Conservation (phyloP, 148 eudicot species). For the Vaccinium darrowii region DNA sequence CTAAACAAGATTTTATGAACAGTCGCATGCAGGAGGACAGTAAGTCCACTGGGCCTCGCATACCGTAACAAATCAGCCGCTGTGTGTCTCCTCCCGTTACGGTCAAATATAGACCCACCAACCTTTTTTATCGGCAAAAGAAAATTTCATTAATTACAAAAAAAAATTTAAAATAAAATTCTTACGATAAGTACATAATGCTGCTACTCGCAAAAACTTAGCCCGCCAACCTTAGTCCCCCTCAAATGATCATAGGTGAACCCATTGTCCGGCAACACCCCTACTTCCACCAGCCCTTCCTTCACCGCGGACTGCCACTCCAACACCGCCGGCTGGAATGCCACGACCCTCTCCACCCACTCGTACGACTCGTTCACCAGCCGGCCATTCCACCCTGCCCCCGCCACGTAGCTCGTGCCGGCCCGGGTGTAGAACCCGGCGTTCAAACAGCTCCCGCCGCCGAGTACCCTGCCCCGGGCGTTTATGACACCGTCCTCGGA, state of each 20-base stretch:
- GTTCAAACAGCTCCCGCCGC: conserved; percentile 82
- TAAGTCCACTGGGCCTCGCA: conserved; percentile 53
- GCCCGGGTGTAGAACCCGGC: conserved; percentile 94
- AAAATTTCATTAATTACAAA: not conserved
- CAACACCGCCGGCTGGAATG: conserved; percentile 62
- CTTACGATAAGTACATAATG: too few species aligned
- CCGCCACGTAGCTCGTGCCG: conserved; percentile 31
- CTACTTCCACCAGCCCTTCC: conserved; percentile 61
- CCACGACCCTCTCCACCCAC: conserved; percentile 80
- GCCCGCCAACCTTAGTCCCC: conserved; percentile 84
- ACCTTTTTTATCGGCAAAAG: conserved; percentile 28
- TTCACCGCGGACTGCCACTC: conserved; percentile 79
- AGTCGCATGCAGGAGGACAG: conserved; percentile 63
- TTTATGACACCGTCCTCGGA: conserved; percentile 90
- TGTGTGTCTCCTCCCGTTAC: conserved; percentile 55
- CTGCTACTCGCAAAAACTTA: too few species aligned
- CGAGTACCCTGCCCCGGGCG: conserved; percentile 75
- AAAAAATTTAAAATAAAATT: too few species aligned
- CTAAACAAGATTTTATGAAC: conserved; percentile 61
- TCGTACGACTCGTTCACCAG: conserved; percentile 65
- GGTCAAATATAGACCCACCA: conserved; percentile 77
- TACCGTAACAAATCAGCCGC: conserved; percentile 70
- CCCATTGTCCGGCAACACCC: conserved; percentile 68
- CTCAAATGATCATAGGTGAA: conserved; percentile 69
- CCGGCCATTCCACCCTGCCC: conserved; percentile 53